These are phyloP conservation scores for Botrytis fabae DNA, from an alignment of 2,329 filamentous ascomycete species.

Conservation along the genomic window DNA sequence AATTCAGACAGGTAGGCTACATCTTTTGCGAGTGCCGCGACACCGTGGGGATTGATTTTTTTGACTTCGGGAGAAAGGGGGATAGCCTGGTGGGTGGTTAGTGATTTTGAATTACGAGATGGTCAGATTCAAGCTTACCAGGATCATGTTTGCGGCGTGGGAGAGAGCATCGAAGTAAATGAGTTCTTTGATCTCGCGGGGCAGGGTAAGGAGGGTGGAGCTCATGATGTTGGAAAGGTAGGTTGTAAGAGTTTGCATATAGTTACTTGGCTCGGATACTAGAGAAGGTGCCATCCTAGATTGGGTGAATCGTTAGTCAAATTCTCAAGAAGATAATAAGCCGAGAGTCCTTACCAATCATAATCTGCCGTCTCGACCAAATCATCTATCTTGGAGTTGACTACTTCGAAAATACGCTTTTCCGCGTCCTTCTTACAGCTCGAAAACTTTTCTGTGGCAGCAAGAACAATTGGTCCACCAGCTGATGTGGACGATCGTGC, in stretches of 20 bases:
- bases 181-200: constrained; percentile 92
- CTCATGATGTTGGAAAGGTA: constrained; percentile 97
- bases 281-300: constrained; percentile 56
- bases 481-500: constrained; percentile 80
- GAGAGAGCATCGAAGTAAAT: constrained; percentile 97
- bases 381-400: constrained; percentile 98
- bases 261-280: constrained; percentile 77
- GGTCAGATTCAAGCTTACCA: constrained; percentile 51
- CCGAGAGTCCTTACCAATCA: constrained; percentile 66
- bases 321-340: background rate
- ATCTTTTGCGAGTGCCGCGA: constrained; percentile 77
- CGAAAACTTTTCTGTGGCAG: constrained; percentile 82
- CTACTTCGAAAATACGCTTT: constrained; percentile 96
- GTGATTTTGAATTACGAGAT: constrained; percentile 5
- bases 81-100: constrained; percentile 27
- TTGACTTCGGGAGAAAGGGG: constrained; percentile 72
- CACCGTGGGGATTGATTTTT: constrained; percentile 83
- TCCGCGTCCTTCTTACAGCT: constrained; percentile 94
- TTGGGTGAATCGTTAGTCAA: constrained; percentile 25
- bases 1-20: constrained; percentile 83
- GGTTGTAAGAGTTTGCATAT: constrained; percentile 91
- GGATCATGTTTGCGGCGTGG: constrained; percentile 83
- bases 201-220: constrained; percentile 87
- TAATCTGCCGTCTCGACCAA: constrained; percentile 97
- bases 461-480: constrained; percentile 75